These are phyloP conservation scores for Pythium oligandrum DNA, from an alignment of 352 stramenopile species.

Conservation along the genomic window DNA sequence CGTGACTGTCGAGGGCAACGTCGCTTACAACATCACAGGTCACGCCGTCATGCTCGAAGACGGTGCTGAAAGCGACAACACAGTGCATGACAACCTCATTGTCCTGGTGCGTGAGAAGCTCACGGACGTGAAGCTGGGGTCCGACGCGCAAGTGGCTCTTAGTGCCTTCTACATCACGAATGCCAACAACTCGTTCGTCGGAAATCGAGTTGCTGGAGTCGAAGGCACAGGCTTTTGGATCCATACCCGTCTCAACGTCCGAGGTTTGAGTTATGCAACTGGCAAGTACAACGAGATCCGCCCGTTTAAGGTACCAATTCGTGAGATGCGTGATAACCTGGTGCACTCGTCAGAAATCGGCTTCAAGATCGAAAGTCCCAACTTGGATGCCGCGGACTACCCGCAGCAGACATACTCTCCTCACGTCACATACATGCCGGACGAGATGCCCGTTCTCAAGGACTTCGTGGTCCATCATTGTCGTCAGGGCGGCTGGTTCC, in stretches of 20 bases:
- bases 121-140: slow-evolving; percentile 18
- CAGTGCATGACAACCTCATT: slow-evolving; percentile 45
- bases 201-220: slow-evolving; percentile 35
- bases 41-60: slow-evolving; percentile 58
- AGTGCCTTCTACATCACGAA: slow-evolving; percentile 51
- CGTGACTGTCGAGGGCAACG: slow-evolving; percentile 33
- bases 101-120: slow-evolving; percentile 31
- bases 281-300: slow-evolving; percentile 23
- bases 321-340: slow-evolving; percentile 21
- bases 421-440: slow-evolving; percentile 26
- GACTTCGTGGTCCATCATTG: slow-evolving; percentile 31
- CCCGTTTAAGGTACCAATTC: slow-evolving; percentile 22
- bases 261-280: slow-evolving; percentile 21
- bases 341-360: slow-evolving; percentile 22
- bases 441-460: slow-evolving; percentile 20
- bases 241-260: slow-evolving; percentile 28
- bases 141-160: slow-evolving; percentile 16
- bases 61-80: slow-evolving; percentile 51
- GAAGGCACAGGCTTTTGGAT: slow-evolving; percentile 47
- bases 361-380: slow-evolving; percentile 28
- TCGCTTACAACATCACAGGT: slow-evolving; percentile 41
- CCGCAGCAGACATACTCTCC: slow-evolving; percentile 24
- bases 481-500: slow-evolving; percentile 34
- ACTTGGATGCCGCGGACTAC: slow-evolving; percentile 23
- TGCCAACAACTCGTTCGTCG: slow-evolving; percentile 37